Evolutionary conservation across 2,329 filamentous ascomycete species (phyloP).

Genomic region (Trichoderma harzianum): DNA sequence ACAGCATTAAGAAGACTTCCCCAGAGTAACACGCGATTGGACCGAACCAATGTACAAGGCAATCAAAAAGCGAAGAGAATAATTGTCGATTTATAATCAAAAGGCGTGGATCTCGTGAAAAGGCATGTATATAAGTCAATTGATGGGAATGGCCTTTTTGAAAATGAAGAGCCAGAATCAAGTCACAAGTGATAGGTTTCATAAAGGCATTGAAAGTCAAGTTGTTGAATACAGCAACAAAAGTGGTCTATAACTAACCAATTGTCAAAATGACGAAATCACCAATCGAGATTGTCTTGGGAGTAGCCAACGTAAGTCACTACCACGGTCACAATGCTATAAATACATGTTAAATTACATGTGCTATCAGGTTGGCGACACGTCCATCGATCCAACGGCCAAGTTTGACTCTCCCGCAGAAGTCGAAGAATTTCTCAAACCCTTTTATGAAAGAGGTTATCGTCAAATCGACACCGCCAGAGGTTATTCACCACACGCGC

Average conservation of each 20-base stretch:
- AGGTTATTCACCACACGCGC: constrained; percentile 20
- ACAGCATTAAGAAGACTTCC: background rate
- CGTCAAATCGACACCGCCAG: constrained; percentile 10
- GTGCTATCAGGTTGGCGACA: constrained; percentile 24
- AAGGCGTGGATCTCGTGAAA: too few species aligned
- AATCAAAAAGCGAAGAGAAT: background rate
- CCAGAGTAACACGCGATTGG: background rate
- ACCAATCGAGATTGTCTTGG: constrained; percentile 7
- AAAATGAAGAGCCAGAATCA: background rate
- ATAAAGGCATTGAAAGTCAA: background rate
- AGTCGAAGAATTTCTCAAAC: constrained; percentile 22
- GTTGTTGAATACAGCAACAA: background rate
- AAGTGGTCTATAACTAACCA: background rate
- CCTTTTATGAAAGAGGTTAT: constrained; percentile 9
- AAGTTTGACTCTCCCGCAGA: constrained; percentile 26
- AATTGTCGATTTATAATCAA: background rate
- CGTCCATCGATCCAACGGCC: constrained; percentile 21
- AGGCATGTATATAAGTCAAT: background rate
- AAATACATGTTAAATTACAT: background rate
- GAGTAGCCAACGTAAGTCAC: background rate
- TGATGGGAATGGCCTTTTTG: background rate
- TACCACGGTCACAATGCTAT: background rate
- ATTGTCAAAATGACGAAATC: background rate
- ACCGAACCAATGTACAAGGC: background rate
- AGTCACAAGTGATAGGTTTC: background rate